Percentiles rank a stretch among this genome's conserved stretches.
Evolutionary conservation across 192 early-diverging fungal genomes (phyloP).

Genomic region (Thamnidium elegans): DNA sequence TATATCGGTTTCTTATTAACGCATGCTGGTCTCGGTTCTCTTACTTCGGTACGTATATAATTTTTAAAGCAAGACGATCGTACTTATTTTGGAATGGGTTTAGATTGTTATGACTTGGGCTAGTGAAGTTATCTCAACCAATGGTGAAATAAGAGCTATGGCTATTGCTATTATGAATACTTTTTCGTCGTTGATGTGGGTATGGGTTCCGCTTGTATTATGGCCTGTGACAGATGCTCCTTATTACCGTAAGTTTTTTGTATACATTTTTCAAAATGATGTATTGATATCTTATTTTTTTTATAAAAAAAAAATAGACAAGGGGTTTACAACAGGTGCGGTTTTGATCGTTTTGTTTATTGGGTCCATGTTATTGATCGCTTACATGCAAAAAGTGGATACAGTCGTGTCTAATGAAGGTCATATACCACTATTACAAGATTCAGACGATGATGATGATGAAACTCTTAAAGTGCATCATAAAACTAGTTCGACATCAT

Average conservation of each 20-base stretch:
- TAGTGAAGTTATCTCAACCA: slow-evolving; percentile 31
- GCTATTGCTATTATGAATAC: slow-evolving; percentile 38
- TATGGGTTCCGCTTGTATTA: slow-evolving; percentile 25
- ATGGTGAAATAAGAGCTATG: slow-evolving; percentile 33
- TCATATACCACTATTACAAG: background rate
- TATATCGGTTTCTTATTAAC: slow-evolving; percentile 33
- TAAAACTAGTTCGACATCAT: no score
- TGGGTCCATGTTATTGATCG: background rate
- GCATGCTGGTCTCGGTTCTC: slow-evolving; percentile 24
- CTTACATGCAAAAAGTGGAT: background rate
- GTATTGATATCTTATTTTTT: background rate
- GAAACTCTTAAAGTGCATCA: no score
- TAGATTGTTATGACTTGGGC: slow-evolving; percentile 43
- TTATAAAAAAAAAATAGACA: slow-evolving; percentile 1
- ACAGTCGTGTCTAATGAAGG: background rate
- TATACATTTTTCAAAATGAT: background rate
- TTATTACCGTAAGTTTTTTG: slow-evolving; percentile 13
- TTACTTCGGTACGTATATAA: slow-evolving; percentile 25
- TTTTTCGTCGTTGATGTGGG: slow-evolving; percentile 19
- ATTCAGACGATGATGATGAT: background rate
- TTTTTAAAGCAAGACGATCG: background rate
- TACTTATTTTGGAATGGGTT: background rate
- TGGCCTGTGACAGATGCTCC: slow-evolving; percentile 40
- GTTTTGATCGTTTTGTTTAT: slow-evolving; percentile 21
- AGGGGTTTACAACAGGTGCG: slow-evolving; percentile 19